A percentile compares a stretch with the other conserved stretches of the same genome.
phyloP scores from a whole-genome alignment of 1,284 basidiomycete genomes.

The Microbotryomycetes sp. region DNA sequence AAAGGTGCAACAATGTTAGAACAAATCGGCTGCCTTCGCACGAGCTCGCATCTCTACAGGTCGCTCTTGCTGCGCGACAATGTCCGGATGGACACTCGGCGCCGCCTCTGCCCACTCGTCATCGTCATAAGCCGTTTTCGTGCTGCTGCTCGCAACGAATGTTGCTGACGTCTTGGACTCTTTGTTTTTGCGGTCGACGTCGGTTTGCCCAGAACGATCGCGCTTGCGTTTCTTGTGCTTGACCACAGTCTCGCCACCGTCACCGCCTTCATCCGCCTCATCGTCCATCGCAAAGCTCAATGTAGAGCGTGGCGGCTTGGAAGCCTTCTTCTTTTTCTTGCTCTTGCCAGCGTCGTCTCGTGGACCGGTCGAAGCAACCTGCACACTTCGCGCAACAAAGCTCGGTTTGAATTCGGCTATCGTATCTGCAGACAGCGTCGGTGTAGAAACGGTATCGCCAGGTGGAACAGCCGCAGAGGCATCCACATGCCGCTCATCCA shows the following conservation, averaged over 20 bases:
- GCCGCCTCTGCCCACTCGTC: slow-evolving; percentile 44
- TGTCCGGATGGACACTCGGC: slow-evolving; percentile 12
- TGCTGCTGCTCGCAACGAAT: slow-evolving; percentile 8
- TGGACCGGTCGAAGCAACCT: slow-evolving; percentile 8
- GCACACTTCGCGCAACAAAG: slow-evolving; percentile 58
- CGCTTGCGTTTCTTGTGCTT: slow-evolving; percentile 35
- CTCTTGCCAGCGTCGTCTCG: slow-evolving; percentile 4
- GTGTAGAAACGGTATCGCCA: slow-evolving; percentile 7
- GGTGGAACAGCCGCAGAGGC: slow-evolving; percentile 25
- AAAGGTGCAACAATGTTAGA: background rate
- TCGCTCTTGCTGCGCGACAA: background rate
- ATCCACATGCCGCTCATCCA: slow-evolving; percentile 8
- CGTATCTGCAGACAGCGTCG: slow-evolving; percentile 23
- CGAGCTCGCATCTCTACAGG: background rate
- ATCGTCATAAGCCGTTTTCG: slow-evolving; percentile 37
- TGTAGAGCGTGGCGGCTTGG: slow-evolving; percentile 40
- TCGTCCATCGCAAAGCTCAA: slow-evolving; percentile 40
- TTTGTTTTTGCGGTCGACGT: background rate
- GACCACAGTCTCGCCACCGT: slow-evolving; percentile 49
- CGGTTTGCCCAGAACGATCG: background rate
- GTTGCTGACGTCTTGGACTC: background rate
- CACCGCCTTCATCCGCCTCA: slow-evolving; percentile 39
- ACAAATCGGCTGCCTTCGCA: background rate
- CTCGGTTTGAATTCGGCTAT: slow-evolving; percentile 63
- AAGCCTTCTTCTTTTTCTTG: slow-evolving; percentile 43